A percentile compares a stretch with the other conserved stretches of the same genome.
phyloP scores from a whole-genome alignment of 2,329 filamentous ascomycete species.

The Beauveria sp. region DNA sequence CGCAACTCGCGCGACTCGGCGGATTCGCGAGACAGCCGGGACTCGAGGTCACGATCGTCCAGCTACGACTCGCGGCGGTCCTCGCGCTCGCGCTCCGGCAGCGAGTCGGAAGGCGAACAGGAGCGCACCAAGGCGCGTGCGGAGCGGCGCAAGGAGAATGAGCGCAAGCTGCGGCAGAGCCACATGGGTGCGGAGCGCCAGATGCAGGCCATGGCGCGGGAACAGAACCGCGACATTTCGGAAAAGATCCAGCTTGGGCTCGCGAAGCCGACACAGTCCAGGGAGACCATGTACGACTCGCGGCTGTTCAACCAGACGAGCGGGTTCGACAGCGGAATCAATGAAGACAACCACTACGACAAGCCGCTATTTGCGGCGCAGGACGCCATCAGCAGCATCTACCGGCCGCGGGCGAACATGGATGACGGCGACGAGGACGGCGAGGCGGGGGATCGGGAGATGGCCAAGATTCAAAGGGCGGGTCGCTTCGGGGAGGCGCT shows the following conservation, averaged over 20 bases:
- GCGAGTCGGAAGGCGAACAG: slow-evolving; percentile 62
- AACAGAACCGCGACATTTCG: slow-evolving; percentile 93
- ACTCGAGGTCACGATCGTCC: slow-evolving; percentile 32
- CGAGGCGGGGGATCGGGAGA: slow-evolving; percentile 70
- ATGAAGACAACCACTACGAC: slow-evolving; percentile 96
- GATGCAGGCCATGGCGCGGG: slow-evolving; percentile 85
- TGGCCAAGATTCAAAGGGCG: slow-evolving; percentile 80
- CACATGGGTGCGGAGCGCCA: slow-evolving; percentile 92
- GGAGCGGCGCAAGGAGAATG: slow-evolving; percentile 73
- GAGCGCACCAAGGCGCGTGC: slow-evolving; percentile 71
- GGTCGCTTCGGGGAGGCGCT: slow-evolving; percentile 80
- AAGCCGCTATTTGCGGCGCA: slow-evolving; percentile 95
- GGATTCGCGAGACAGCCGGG: slow-evolving; percentile 31
- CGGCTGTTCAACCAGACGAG: slow-evolving; percentile 89
- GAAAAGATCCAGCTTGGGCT: slow-evolving; percentile 93
- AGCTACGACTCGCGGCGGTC: slow-evolving; percentile 22
- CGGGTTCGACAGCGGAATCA: slow-evolving; percentile 87
- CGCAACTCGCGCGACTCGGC: slow-evolving; percentile 25
- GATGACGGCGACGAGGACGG: slow-evolving; percentile 74
- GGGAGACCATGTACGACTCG: slow-evolving; percentile 95
- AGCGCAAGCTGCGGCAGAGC: slow-evolving; percentile 84
- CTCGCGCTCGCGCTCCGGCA: slow-evolving; percentile 36
- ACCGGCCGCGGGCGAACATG: slow-evolving; percentile 68
- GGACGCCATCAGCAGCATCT: slow-evolving; percentile 90
- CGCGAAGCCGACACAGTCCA: slow-evolving; percentile 86